Evolutionary conservation across 2,329 filamentous ascomycete species (phyloP).

Genomic region (Fusarium scirpi): DNA sequence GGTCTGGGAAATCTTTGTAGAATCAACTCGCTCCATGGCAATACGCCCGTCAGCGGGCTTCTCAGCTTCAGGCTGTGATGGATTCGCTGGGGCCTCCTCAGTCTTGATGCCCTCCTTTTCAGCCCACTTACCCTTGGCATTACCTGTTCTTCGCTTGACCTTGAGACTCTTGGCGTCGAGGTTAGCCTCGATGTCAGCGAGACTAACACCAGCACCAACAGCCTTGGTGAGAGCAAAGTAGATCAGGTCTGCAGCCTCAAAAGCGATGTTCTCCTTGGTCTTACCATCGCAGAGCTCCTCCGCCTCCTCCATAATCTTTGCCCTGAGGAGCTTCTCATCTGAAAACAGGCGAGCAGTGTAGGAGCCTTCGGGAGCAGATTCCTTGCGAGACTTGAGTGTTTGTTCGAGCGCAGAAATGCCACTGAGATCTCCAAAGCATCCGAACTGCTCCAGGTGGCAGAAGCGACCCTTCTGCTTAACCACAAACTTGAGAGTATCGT

Average conservation of each 20-base stretch:
- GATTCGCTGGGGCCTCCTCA: constrained; percentile 52
- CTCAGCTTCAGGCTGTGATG: constrained; percentile 47
- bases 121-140: constrained; percentile 94
- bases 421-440: constrained; percentile 88
- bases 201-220: constrained; percentile 81
- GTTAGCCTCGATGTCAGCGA: constrained; percentile 92
- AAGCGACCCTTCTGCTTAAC: constrained; percentile 93
- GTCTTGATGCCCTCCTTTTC: constrained; percentile 79
- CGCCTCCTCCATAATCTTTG: constrained; percentile 99
- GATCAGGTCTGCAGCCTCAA: constrained; percentile 93
- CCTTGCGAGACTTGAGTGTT: constrained; percentile 84
- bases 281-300: constrained; percentile 92
- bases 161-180: constrained; percentile 95
- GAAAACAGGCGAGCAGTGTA: constrained; percentile 95
- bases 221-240: constrained; percentile 97
- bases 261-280: constrained; percentile 85
- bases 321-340: constrained; percentile 87
- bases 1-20: constrained; percentile 70
- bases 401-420: constrained; percentile 89
- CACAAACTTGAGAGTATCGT: constrained; percentile 89
- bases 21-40: constrained; percentile 83
- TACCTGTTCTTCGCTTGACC: constrained; percentile 90
- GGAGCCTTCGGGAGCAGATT: constrained; percentile 85
- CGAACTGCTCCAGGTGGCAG: constrained; percentile 92
- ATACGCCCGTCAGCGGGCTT: constrained; percentile 69